Evolutionary conservation across 371 early-diverging fungal genomes (phyloP), one percentile per base, ranked within the genome.

Genomic region (Umbelopsis sp.): DNA sequence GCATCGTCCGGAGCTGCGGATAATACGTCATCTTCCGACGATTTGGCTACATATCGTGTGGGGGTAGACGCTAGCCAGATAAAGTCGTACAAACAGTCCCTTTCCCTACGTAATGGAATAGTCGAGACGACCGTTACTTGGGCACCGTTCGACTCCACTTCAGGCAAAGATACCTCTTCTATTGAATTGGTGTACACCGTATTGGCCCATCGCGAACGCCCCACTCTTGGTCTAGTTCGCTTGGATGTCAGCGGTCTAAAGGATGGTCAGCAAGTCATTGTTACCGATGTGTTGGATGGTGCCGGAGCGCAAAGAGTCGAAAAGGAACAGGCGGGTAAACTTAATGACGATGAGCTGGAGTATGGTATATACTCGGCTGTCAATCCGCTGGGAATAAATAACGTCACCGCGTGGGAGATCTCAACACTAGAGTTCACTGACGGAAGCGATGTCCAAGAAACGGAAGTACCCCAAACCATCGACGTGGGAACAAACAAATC

Each of bases 381-480:
- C 2, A 69, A 57, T 20, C 74, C 74, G 0, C 1, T 48, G 32
- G 71, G 74, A 5, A 62, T 74, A 53, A 44, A 18, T 18, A 71
- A 74, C 50, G 71, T 71, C 8, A 74, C 74, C 4, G 74, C 74
- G 7, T 74, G 74, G 74, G 74, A 74, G 50, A 69, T 74, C 48
- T 74, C 74, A 5, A 44, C 71, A 14, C 41, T 74, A n/a, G 32
- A 64, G 8, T 45, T 74, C 32, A n/a, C 50, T 18, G 69, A 69
- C 20, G 24, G 29, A 51, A 45, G 46, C 18, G 44, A 32, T 50
- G 66, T 38, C 11, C 11, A 68, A 35, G 67, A 63, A 8, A 66
- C 65, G 14, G 29, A 46, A 11, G 67, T 69, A 4, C 74, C 74
- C 20, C 65, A 66, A 0, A 71, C 69, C 41, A 71, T 74, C 20